phyloP scores from a whole-genome alignment of 192 early-diverging fungal genomes.

The Thoreauomyces humboldtii region DNA sequence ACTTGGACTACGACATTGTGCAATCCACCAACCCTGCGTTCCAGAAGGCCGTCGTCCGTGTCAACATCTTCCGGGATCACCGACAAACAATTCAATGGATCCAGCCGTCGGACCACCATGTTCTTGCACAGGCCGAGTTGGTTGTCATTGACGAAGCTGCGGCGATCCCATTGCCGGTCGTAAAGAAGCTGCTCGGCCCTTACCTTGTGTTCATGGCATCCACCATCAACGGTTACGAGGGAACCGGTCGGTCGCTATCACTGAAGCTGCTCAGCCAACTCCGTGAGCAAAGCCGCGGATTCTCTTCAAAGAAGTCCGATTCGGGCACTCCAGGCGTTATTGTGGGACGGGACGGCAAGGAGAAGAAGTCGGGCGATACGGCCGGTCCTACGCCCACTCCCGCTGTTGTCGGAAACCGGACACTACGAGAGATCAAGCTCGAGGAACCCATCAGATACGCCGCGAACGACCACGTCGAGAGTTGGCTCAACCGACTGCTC shows the following conservation, averaged over 20 bases:
- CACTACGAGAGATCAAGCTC: conserved; percentile 86
- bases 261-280: conserved; percentile 94
- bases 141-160: conserved; percentile 99
- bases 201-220: conserved; percentile 98
- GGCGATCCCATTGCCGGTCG: conserved; percentile 92
- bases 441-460: conserved; percentile 95
- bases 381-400: conserved; percentile 31
- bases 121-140: conserved; percentile 94
- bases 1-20: conserved; percentile 98
- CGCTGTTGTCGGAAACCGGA: conserved; percentile 43
- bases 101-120: conserved; percentile 90
- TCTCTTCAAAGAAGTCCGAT: conserved; percentile 30
- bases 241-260: conserved; percentile 94
- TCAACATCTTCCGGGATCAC: conserved; percentile 95
- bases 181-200: conserved; percentile 87
- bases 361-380: conserved; percentile 39
- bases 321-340: conserved; percentile 32
- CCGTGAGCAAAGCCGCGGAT: conserved; percentile 85
- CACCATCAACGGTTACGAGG: conserved; percentile 99
- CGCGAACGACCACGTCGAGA: conserved; percentile 80
- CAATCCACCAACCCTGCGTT: conserved; percentile 95
- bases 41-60: conserved; percentile 92
- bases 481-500: conserved; percentile 92
- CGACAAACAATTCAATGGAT: conserved; percentile 98
- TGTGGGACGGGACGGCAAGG: conserved; percentile 59